A percentile compares a stretch with the other conserved stretches of the same genome.
phyloP scores from a whole-genome alignment of 805 yeast genomes.

The Ogataea trehaloabstinens region DNA sequence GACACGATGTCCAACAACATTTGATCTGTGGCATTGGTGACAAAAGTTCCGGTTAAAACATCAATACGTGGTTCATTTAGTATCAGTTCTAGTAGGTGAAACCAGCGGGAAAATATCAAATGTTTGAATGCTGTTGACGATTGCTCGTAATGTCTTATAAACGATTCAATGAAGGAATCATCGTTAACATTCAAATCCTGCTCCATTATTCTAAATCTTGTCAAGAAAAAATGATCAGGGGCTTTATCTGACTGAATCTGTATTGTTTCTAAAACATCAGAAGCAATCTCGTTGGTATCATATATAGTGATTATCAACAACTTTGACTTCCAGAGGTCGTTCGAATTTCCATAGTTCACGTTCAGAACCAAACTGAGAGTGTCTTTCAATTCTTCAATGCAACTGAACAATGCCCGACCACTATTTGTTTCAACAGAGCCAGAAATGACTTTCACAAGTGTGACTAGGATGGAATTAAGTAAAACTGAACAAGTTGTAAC shows the following conservation, averaged over 20 bases:
- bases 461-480: slow-evolving; percentile 36
- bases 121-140: slow-evolving; percentile 14
- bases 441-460: slow-evolving; percentile 35
- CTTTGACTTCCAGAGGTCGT: slow-evolving; percentile 43
- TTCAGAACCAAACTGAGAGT: slow-evolving; percentile 24
- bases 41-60: slow-evolving; percentile 29
- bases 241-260: too few relatives aligned
- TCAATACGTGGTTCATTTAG: slow-evolving; percentile 30
- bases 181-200: slow-evolving; percentile 27
- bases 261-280: neutral
- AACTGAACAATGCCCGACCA: slow-evolving; percentile 19
- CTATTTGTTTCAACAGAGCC: slow-evolving; percentile 30
- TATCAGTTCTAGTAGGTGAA: slow-evolving; percentile 42
- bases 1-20: slow-evolving; percentile 27
- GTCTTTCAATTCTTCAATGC: slow-evolving; percentile 15
- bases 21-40: slow-evolving; percentile 19
- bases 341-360: slow-evolving; percentile 8
- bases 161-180: slow-evolving; percentile 15
- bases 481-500: slow-evolving; percentile 12
- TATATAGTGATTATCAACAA: slow-evolving; percentile 49
- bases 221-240: slow-evolving; percentile 15
- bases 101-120: slow-evolving; percentile 51
- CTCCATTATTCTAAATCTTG: slow-evolving; percentile 44
- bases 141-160: slow-evolving; percentile 26
- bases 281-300: slow-evolving; percentile 31